phyloP scores from a whole-genome alignment of 164 flowering plant genomes.

The Aristolochia contorta region DNA sequence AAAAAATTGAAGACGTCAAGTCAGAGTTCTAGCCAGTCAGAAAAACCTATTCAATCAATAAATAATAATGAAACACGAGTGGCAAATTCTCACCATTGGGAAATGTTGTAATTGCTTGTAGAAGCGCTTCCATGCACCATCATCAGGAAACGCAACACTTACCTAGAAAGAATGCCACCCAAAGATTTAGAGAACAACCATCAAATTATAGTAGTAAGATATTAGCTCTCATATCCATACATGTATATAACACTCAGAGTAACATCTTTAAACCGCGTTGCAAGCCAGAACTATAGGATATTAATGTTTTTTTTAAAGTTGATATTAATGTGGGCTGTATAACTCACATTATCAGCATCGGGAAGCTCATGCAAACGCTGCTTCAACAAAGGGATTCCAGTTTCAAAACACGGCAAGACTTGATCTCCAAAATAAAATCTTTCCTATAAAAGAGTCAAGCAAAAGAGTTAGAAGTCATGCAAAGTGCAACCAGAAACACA shows the following conservation, averaged over 20 bases:
- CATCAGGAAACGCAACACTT: constrained; percentile 91
- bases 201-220: too few species aligned
- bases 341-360: constrained; percentile 63
- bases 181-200: neutral
- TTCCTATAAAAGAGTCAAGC: constrained; percentile 40
- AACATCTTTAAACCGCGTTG: too few species aligned
- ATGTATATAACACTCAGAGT: too few species aligned
- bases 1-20: neutral
- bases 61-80: neutral
- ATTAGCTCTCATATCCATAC: too few species aligned
- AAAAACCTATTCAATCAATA: too few species aligned
- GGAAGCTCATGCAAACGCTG: constrained; percentile 84
- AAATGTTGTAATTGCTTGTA: constrained; percentile 80
- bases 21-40: neutral
- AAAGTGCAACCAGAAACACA: too few species aligned
- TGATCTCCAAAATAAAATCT: constrained; percentile 91
- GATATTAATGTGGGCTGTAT: neutral
- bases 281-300: neutral
- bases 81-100: constrained; percentile 39
- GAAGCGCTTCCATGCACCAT: constrained; percentile 98
- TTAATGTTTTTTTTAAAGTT: too few species aligned
- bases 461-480: neutral
- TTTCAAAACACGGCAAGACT: constrained; percentile 87
- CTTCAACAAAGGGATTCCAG: constrained; percentile 84
- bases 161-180: constrained; percentile 30